phyloP scores from a whole-genome alignment of 768 basidiomycete species.

The Russula earlei region DNA sequence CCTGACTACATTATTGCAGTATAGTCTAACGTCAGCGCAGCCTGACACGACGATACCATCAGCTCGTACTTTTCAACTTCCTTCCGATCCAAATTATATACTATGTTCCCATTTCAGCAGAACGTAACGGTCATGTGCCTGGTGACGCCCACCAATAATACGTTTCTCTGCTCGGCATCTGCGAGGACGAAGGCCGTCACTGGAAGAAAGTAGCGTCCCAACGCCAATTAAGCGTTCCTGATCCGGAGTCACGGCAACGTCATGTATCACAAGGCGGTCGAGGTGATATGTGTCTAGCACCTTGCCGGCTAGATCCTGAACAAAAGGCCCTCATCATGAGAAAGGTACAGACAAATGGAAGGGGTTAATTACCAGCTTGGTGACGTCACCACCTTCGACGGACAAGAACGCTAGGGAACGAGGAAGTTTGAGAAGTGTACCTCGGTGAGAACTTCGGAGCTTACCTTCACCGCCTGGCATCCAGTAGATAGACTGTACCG shows the following conservation, averaged over 20 bases:
- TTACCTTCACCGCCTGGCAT: conserved; percentile 52
- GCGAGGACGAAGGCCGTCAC: conserved; percentile 54
- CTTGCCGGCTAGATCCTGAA: conserved; percentile 50
- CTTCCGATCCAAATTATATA: conserved; percentile 57
- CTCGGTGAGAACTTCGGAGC: conserved; percentile 12
- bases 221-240: conserved; percentile 55
- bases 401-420: conserved; percentile 49
- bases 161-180: conserved; percentile 65
- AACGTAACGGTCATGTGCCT: not conserved
- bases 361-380: conserved; percentile 42
- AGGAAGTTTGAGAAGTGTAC: not conserved
- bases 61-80: conserved; percentile 53
- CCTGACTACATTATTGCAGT: conserved; percentile 37
- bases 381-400: conserved; percentile 54
- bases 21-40: conserved; percentile 11
- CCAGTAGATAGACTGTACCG: conserved; percentile 61
- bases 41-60: not conserved
- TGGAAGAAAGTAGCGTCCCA: conserved; percentile 55
- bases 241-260: conserved; percentile 63
- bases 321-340: not conserved
- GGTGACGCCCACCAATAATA: conserved; percentile 46
- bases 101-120: conserved; percentile 28
- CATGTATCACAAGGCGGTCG: conserved; percentile 53
- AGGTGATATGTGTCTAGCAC: conserved; percentile 51
- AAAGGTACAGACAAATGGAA: no score